Evolutionary conservation across 805 yeast species (phyloP), one percentile per base, ranked within the genome.

Genomic region (Spathaspora girioi): DNA sequence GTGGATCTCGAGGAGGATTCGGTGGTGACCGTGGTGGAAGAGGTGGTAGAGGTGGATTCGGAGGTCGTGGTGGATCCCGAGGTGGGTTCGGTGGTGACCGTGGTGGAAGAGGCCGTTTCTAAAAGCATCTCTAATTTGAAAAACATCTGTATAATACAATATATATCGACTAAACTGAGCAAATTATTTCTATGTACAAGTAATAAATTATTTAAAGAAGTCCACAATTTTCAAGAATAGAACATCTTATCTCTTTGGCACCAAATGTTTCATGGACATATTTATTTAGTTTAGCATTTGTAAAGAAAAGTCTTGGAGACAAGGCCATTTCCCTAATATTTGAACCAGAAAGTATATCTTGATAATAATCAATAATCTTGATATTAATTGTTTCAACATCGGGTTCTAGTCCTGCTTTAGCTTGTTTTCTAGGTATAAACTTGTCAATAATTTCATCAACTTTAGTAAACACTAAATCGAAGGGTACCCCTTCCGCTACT

Each of bases 381-480:
- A 54, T 51, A 42, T 20, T 20, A 11, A 42, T 23, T 20, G 9
- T 18, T 10, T 38, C 47, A 18, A 45, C 46, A 42, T 54, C 53
- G 9, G 27, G 41, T 46, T 29, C 42, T 23, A 8, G 10, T 15
- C 44, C 29, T 42, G n/a, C 8, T 46, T 54, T 45, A 4, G 32
- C 27, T 9, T 29, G 11, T 32, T 48, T 11, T 56, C 26, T 68
- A 66, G 47, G 44, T 14, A 44, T 31, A 41, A 14, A 23, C 32
- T 63, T 66, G 10, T 59, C 48, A 14, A 65, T 61, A 5, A 86
- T 60, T 54, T 75, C 75, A 63, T 91, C 97, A 45, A 85, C 79
- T 59, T 90, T 90, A 23, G 96, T 90, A 64, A 89, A 80, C 0
- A 90, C 79, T 5, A 90, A 67, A 53, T 88, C 93, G 66, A 84